Evolutionary conservation across 225 moss, liverwort and hornwort species (phyloP), one percentile per base, ranked within the genome.

Genomic region (Marchantia polymorpha): DNA sequence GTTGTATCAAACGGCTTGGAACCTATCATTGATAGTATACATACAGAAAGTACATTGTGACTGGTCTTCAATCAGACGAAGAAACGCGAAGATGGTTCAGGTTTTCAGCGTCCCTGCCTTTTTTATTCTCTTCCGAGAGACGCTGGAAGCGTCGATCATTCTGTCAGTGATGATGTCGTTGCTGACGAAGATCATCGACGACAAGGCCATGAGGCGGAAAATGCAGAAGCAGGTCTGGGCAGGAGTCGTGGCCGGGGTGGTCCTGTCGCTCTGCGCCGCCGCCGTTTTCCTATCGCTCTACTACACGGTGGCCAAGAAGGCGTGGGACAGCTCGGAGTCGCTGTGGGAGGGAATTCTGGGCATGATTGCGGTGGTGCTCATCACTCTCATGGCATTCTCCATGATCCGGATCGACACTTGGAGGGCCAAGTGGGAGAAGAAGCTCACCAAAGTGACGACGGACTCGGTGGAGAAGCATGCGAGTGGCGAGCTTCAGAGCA

Each of bases 61-160:
- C 4, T 56, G 56, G 39, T 1, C 9, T 56, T 56, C 14, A 56
- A 56, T 56, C 23, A 65, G 65, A 19, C 65, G 26, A 65, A 27
- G 8, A n/a, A 49, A 26, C 29, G 25, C 82, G n/a, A 86, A 64
- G 70, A 92, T 92, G 92, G 91, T 90, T 83, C 63, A 80, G 67
- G 58, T 92, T 19, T 93, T 91, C 84, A 93, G 91, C 39, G 90
- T 91, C 17, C 91, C 91, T 9, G 89, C 90, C 51, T 92, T 91
- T 19, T 91, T 91, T 73, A 90, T 93, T 47, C 69, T 89, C 14
- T 93, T 93, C 55, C 69, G 91, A 50, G 91, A 93, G 83, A 93
- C 93, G 14, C 64, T 27, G 93, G 93, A 10, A 90, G 60, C 60
- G 39, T 39, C 39, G 3, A 39, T 39, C 39, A 39, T 39, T 39